Evolutionary conservation across 192 early-diverging fungal genomes (phyloP).

Genomic region (Podila minutissima): DNA sequence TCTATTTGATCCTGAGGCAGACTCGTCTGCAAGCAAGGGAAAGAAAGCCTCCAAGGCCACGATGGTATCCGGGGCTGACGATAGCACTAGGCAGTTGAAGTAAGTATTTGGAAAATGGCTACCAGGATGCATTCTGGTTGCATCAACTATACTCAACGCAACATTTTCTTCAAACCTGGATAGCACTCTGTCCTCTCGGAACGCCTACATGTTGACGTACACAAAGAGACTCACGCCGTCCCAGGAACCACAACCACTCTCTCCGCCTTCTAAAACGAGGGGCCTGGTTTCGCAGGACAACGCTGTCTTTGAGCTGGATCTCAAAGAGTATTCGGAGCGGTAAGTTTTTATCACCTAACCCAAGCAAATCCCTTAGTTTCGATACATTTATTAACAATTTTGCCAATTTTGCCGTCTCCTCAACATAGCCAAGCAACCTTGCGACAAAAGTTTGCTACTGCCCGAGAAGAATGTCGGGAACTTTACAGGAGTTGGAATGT

Average conservation of each 20-base stretch:
- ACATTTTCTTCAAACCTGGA: neutral
- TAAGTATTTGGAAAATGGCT: neutral
- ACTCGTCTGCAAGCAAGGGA: neutral
- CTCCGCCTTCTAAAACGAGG: conserved; percentile 10
- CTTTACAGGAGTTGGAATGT: conserved; percentile 28
- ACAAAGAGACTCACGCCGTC: neutral
- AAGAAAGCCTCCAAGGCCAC: conserved; percentile 1
- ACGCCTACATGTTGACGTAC: conserved; percentile 54
- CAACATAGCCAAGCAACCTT: conserved; percentile 1
- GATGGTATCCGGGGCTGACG: neutral
- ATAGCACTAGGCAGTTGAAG: conserved; percentile 14
- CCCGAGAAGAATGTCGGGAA: conserved; percentile 8
- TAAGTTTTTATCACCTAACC: neutral
- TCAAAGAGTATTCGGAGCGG: conserved; percentile 6
- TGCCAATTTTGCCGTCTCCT: neutral
- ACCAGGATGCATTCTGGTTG: neutral
- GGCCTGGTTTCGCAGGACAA: conserved; percentile 21
- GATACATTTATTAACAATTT: neutral
- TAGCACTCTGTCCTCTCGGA: conserved; percentile 51
- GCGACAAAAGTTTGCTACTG: conserved; percentile 6
- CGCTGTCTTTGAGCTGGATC: neutral
- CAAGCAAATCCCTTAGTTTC: neutral
- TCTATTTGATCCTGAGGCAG: conserved; percentile 36
- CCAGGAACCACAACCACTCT: neutral
- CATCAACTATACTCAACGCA: neutral